Evolutionary conservation across 2,329 filamentous ascomycete species (phyloP).

Genomic region (Knufia petricola): DNA sequence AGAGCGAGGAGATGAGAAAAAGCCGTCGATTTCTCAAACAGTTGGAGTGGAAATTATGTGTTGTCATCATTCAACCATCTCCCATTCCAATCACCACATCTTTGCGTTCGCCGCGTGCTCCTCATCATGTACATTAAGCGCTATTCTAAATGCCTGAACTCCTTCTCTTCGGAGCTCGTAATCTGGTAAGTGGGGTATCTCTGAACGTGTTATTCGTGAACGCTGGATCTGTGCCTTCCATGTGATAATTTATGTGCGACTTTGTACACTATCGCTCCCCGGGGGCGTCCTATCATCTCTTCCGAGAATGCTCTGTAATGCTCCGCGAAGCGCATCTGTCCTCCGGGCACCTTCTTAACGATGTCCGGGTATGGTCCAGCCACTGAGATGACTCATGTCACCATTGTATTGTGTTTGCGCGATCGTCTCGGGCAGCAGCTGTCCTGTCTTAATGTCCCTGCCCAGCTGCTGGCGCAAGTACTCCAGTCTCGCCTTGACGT

Average conservation of each 20-base stretch:
- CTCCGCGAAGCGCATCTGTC: too few species aligned
- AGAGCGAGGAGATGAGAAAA: too few species aligned
- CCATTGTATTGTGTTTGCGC: background rate
- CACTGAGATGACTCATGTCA: constrained; percentile 1
- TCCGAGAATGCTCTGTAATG: too few species aligned
- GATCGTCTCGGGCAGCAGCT: constrained; percentile 4
- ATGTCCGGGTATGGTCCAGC: background rate
- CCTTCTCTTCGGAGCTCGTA: background rate
- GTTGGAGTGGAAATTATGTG: too few species aligned
- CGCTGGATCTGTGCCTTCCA: background rate
- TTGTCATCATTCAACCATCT: too few species aligned
- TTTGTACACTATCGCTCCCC: too few species aligned
- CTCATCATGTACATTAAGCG: background rate
- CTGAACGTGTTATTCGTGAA: background rate
- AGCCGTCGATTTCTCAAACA: too few species aligned
- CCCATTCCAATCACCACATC: background rate
- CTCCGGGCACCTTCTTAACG: too few species aligned
- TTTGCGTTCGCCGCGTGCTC: background rate
- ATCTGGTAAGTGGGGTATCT: background rate
- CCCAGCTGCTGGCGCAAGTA: constrained; percentile 14
- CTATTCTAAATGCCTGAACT: background rate
- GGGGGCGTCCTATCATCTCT: too few species aligned
- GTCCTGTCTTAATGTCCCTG: constrained; percentile 12
- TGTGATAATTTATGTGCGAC: too few species aligned
- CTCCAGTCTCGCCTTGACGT: constrained; percentile 16